These are phyloP conservation scores for Cucurbita maxima DNA, from an alignment of 306 rosid genomes.

Conservation along the genomic window DNA sequence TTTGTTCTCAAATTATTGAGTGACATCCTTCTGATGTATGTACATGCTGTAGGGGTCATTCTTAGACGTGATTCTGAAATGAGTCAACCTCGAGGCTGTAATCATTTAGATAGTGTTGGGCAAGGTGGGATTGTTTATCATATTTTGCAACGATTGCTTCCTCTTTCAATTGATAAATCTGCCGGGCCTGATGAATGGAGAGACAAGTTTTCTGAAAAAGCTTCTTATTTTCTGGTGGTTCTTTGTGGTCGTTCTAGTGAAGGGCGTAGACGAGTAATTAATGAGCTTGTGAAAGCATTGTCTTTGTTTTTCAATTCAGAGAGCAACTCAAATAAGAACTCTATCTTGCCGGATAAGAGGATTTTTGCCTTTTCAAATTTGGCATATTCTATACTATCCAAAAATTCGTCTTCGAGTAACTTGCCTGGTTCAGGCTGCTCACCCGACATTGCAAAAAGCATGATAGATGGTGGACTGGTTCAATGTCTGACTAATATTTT, in stretches of 20 bases:
- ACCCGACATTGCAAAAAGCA: constrained; percentile 89
- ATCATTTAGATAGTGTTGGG: constrained; percentile 47
- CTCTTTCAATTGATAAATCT: constrained; percentile 68
- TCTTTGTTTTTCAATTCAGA: constrained; percentile 45
- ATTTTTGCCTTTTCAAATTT: constrained; percentile 71
- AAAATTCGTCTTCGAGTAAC: constrained; percentile 81
- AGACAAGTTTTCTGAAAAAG: constrained; percentile 81
- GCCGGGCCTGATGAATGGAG: constrained; percentile 99
- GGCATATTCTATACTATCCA: constrained; percentile 74
- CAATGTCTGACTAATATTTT: constrained; percentile 68
- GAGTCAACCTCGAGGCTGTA: constrained; percentile 67
- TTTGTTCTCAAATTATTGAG: constrained; percentile 89
- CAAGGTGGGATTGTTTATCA: constrained; percentile 68
- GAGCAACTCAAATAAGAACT: constrained; percentile 40
- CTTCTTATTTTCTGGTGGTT: constrained; percentile 85
- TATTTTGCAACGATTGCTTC: constrained; percentile 59
- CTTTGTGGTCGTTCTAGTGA: constrained; percentile 92
- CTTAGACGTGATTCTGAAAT: constrained; percentile 84
- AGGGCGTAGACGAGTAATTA: constrained; percentile 82
- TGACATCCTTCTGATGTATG: constrained; percentile 89
- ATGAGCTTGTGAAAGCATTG: constrained; percentile 74
- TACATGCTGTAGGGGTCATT: constrained; percentile 81
- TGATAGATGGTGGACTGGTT: constrained; percentile 94
- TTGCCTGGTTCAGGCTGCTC: constrained; percentile 91
- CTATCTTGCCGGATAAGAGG: constrained; percentile 72